Evolutionary conservation across 1,284 basidiomycete species (phyloP).

Genomic region (Irpex lacteus): DNA sequence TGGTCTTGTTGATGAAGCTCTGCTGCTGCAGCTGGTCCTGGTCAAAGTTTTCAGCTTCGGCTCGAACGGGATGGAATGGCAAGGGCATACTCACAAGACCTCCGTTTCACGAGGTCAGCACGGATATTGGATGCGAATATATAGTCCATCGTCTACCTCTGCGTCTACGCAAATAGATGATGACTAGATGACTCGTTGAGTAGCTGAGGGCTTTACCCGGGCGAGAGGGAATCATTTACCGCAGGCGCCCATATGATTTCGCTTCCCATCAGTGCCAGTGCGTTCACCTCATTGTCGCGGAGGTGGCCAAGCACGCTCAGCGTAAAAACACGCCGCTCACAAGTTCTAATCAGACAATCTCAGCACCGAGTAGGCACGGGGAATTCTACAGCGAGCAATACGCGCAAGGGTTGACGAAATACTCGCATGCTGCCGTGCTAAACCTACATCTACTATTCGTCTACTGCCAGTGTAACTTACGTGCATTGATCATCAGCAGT

Average conservation of each 20-base stretch:
- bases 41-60: neutral
- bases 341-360: neutral
- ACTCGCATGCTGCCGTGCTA: neutral
- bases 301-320: neutral
- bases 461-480: no score
- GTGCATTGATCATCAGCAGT: no score
- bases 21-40: neutral
- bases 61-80: neutral
- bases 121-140: neutral
- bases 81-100: neutral
- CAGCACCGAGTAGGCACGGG: neutral
- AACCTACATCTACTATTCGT: neutral
- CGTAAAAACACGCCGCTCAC: neutral
- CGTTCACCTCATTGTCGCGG: neutral
- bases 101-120: neutral
- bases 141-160: neutral
- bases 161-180: neutral
- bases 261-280: neutral
- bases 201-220: neutral
- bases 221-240: neutral
- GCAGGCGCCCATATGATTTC: neutral
- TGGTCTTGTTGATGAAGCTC: neutral
- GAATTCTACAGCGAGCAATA: neutral
- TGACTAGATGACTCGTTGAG: neutral
- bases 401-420: neutral